Base-by-base conservation (phyloP, 176 grass and related monocot species). In the Musa acuminata region DNA sequence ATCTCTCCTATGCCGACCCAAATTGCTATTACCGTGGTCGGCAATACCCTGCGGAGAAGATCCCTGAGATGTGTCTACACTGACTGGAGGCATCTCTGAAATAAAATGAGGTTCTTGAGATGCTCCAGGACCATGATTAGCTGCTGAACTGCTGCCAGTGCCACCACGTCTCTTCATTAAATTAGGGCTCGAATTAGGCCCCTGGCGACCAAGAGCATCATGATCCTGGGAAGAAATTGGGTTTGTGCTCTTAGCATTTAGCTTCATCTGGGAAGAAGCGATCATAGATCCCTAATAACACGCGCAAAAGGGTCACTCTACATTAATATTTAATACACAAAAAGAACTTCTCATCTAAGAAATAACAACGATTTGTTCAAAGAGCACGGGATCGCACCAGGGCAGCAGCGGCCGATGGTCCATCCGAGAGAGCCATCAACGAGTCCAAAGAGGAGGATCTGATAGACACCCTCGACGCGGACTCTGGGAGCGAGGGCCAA, bases 401-500 rank as follows among this genome's bases (percentile, higher is more conserved):
- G 4, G 84, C 69, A 14, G 88, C 58, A 4, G 72, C 77, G 59
- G 51, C 65, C 10, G 88, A 83, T 43, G 35, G 4, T 51, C 53
- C 81, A 64, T 89, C 88, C 0, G 88, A 86, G 51, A 88, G 83
- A 13, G 85, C 81, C 49, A 83, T 90, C 60, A 90, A 78, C 23
- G 89, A 87, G 78, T 92, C 84, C 0, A 82, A 87, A 0, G 84
- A 96, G 8, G 86, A 74, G 7, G 84, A 80, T 80, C 77, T 92
- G 43, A 82, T 52, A 77, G 78, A 80, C 11, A 63, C 43, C 67
- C 75, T 77, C 54, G 54, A 57, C 22, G 72, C 52, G 12, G 84
- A 64, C 52, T 63, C 83, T 2, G 49, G 51, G 13, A 96, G 92
- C 63, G 89, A 67, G 1, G 92, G 89, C 89, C 92, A 96, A 9